A percentile compares a stretch with the other conserved stretches of the same genome.
Evolutionary conservation across 805 yeast genomes (phyloP).

Genomic region (Candida xiaguanensis): DNA sequence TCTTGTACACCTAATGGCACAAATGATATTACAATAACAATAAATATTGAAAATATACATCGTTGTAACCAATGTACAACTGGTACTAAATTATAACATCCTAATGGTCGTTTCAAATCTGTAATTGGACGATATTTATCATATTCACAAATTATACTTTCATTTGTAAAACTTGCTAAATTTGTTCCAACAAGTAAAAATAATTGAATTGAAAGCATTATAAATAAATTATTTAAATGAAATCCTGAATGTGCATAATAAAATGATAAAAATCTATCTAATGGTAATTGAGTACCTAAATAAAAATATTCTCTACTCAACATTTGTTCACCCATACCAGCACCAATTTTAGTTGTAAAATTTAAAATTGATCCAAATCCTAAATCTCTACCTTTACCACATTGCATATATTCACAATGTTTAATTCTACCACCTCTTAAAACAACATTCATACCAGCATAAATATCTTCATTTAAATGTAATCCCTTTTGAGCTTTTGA

Average conservation of each 20-base stretch:
- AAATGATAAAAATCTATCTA: slow-evolving; percentile 78
- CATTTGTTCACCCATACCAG: slow-evolving; percentile 93
- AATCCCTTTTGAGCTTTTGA: slow-evolving; percentile 85
- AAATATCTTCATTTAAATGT: slow-evolving; percentile 83
- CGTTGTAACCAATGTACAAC: slow-evolving; percentile 80
- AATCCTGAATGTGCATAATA: slow-evolving; percentile 87
- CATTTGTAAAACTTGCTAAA: slow-evolving; percentile 70
- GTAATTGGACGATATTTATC: slow-evolving; percentile 63
- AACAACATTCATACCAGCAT: slow-evolving; percentile 82
- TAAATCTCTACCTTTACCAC: slow-evolving; percentile 89
- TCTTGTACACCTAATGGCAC: slow-evolving; percentile 78
- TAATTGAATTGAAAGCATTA: slow-evolving; percentile 69
- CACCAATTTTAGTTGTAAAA: slow-evolving; percentile 85
- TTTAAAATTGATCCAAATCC: slow-evolving; percentile 84
- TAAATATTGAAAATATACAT: slow-evolving; percentile 75
- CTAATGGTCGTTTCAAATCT: slow-evolving; percentile 61
- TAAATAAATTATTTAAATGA: slow-evolving; percentile 77
- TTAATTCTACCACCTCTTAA: slow-evolving; percentile 85
- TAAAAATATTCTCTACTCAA: slow-evolving; percentile 79
- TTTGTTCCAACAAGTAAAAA: slow-evolving; percentile 69
- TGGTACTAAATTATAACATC: slow-evolving; percentile 72
- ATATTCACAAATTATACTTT: slow-evolving; percentile 64
- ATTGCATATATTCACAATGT: slow-evolving; percentile 83
- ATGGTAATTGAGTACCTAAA: slow-evolving; percentile 74
- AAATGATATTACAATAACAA: slow-evolving; percentile 77